Percentiles rank a stretch among this genome's conserved stretches.
Conservation (phyloP, 805 yeast species). For the Ogataea zsoltii region DNA sequence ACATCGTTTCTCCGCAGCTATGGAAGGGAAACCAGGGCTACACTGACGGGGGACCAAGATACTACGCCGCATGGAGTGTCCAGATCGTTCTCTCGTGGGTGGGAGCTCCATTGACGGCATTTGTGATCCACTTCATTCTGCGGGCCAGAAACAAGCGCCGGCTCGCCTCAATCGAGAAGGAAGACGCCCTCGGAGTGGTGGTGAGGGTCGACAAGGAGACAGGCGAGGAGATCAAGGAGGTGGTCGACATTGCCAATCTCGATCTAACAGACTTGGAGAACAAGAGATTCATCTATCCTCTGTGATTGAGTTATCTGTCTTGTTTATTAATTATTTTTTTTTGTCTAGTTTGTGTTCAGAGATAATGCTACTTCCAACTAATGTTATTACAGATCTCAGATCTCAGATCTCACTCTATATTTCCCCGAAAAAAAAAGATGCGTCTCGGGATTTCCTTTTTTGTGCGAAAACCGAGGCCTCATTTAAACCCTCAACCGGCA, state of each 20-base stretch:
- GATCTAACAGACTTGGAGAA: slow-evolving; percentile 59
- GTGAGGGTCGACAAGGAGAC: slow-evolving; percentile 28
- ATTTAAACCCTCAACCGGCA: too few relatives aligned
- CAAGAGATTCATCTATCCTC: slow-evolving; percentile 51
- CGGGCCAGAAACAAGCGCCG: slow-evolving; percentile 45
- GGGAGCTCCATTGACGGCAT: slow-evolving; percentile 44
- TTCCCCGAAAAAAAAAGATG: too few relatives aligned
- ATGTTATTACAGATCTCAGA: too few relatives aligned
- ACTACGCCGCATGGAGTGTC: slow-evolving; percentile 52
- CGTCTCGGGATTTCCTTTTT: too few relatives aligned
- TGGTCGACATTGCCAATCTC: slow-evolving; percentile 44
- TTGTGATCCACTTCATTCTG: slow-evolving; percentile 47
- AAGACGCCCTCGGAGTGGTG: slow-evolving; percentile 29
- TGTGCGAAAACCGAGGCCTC: too few relatives aligned
- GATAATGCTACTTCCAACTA: too few relatives aligned
- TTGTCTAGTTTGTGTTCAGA: too few relatives aligned
- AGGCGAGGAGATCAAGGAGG: slow-evolving; percentile 24
- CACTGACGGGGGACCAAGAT: slow-evolving; percentile 41
- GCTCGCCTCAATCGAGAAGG: slow-evolving; percentile 11
- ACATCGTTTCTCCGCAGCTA: slow-evolving; percentile 56
- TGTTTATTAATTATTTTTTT: not conserved
- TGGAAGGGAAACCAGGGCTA: slow-evolving; percentile 45
- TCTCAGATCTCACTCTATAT: too few relatives aligned
- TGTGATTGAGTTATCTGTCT: not conserved
- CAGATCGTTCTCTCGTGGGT: slow-evolving; percentile 55